Conservation (phyloP, 768 basidiomycete genomes). For the Agrocybe pediades region DNA sequence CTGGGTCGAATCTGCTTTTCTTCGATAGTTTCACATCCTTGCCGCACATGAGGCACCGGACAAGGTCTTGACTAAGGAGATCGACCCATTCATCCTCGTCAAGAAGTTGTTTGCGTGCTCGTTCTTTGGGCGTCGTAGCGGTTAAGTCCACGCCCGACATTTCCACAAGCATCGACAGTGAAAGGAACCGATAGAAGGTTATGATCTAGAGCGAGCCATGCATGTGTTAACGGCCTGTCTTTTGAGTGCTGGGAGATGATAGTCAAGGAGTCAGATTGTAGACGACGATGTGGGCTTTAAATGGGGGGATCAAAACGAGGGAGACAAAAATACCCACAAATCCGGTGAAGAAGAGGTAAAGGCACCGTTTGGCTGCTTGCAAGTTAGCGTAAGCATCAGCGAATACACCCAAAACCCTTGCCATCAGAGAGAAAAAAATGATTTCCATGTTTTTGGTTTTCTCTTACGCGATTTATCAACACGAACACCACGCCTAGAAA, state of each 20-base stretch:
- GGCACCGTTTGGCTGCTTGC: slow-evolving; percentile 13
- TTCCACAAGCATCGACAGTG: no score
- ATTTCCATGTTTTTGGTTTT: neutral
- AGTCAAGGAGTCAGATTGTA: neutral
- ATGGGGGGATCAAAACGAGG: slow-evolving; percentile 6
- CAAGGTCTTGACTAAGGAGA: no score
- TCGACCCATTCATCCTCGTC: no score
- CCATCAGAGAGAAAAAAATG: slow-evolving; percentile 5
- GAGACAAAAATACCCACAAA: slow-evolving; percentile 17
- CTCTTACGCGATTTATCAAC: neutral
- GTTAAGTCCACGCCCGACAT: no score
- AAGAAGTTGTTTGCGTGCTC: no score
- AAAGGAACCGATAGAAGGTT: no score
- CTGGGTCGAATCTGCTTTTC: no score
- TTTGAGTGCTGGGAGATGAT: slow-evolving; percentile 11
- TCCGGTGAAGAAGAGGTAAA: slow-evolving; percentile 17
- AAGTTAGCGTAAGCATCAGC: slow-evolving; percentile 13
- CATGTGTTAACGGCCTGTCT: slow-evolving; percentile 17
- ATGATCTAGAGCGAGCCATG: no score
- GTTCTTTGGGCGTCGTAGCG: no score
- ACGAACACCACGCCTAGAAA: neutral
- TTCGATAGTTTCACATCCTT: no score
- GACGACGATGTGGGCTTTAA: neutral
- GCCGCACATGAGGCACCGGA: no score
- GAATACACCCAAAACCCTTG: neutral